Evolutionary conservation across 768 basidiomycete species (phyloP).

Genomic region (Tylopilus subfusipes): DNA sequence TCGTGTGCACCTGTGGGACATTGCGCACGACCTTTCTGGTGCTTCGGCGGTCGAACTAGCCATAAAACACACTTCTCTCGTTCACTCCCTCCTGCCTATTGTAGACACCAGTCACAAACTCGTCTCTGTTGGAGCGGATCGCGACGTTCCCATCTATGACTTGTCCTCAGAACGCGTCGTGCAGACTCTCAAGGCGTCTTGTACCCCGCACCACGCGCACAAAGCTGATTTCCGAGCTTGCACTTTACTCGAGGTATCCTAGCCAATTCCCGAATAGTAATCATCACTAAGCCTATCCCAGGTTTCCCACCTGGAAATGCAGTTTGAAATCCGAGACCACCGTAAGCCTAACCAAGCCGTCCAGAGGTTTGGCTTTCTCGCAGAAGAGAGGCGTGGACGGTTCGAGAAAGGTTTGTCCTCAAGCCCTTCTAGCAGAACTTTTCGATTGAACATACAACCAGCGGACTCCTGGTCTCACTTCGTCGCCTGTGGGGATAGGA

Average conservation of each 20-base stretch:
- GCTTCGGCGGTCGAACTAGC: slow-evolving; percentile 31
- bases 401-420: slow-evolving; percentile 42
- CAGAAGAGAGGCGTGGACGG: slow-evolving; percentile 38
- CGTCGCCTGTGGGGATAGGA: slow-evolving; percentile 44
- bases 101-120: slow-evolving; percentile 47
- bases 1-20: slow-evolving; percentile 44
- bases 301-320: slow-evolving; percentile 49
- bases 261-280: not conserved
- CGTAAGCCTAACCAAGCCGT: slow-evolving; percentile 36
- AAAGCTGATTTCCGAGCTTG: slow-evolving; percentile 36
- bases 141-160: slow-evolving; percentile 44
- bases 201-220: slow-evolving; percentile 43
- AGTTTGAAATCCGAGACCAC: slow-evolving; percentile 51
- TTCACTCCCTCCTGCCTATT: slow-evolving; percentile 44
- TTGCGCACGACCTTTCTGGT: slow-evolving; percentile 33
- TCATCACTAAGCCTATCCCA: slow-evolving; percentile 16
- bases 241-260: slow-evolving; percentile 42
- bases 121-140: slow-evolving; percentile 46
- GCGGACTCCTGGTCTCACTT: slow-evolving; percentile 31
- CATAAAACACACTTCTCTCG: slow-evolving; percentile 41
- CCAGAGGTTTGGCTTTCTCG: slow-evolving; percentile 43
- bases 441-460: slow-evolving; percentile 15
- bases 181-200: slow-evolving; percentile 40
- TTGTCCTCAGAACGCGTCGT: slow-evolving; percentile 43
- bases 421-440: slow-evolving; percentile 5